Evolutionary conservation across 1,284 basidiomycete genomes (phyloP).

Genomic region (Naganishia sp.): DNA sequence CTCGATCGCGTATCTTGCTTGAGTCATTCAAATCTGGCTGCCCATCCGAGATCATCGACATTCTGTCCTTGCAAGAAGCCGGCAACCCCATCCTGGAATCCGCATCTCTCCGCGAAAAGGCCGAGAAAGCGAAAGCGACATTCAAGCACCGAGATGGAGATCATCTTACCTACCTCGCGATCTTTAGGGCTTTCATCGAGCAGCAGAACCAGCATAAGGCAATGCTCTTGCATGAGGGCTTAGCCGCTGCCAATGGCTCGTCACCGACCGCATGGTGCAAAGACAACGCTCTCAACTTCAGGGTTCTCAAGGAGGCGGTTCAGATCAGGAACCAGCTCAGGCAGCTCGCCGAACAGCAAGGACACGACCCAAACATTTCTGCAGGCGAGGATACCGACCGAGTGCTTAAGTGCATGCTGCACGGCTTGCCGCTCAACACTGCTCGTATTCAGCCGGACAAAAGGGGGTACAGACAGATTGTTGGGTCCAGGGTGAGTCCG

Average conservation of each 20-base stretch:
- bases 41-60: constrained; percentile 71
- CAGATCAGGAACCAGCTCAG: constrained; percentile 80
- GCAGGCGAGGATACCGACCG: constrained; percentile 64
- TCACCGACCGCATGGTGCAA: constrained; percentile 65
- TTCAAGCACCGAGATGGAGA: constrained; percentile 86
- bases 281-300: constrained; percentile 79
- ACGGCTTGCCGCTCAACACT: constrained; percentile 76
- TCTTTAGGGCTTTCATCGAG: constrained; percentile 69
- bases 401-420: constrained; percentile 67
- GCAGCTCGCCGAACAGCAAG: constrained; percentile 64
- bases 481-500: constrained; percentile 69
- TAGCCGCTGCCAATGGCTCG: constrained; percentile 17
- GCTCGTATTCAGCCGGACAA: constrained; percentile 80
- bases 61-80: constrained; percentile 73
- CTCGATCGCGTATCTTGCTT: constrained; percentile 72
- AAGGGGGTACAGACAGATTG: constrained; percentile 72
- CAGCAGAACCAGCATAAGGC: constrained; percentile 59
- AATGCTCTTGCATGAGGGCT: constrained; percentile 33
- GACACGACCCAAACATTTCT: constrained; percentile 63
- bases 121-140: constrained; percentile 67
- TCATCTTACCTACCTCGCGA: constrained; percentile 84
- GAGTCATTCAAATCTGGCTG: constrained; percentile 71
- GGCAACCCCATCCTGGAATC: constrained; percentile 66
- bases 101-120: constrained; percentile 67
- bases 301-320: constrained; percentile 77